A percentile compares a stretch with the other conserved stretches of the same genome.
These are phyloP conservation scores for Citrus cavaleriei DNA, from an alignment of 345 rosid genomes.

Conservation along the genomic window DNA sequence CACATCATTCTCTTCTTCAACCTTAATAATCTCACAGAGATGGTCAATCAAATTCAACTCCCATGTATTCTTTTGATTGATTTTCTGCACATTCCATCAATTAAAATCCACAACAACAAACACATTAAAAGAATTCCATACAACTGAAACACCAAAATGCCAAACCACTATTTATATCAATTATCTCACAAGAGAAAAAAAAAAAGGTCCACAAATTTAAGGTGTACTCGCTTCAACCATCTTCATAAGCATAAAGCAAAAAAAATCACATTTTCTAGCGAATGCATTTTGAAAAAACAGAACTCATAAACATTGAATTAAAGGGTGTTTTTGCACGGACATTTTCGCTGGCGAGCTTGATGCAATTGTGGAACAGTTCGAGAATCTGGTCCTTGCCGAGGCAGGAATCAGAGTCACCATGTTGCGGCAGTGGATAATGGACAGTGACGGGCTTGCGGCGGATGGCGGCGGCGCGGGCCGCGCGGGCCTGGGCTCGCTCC, in stretches of 20 bases:
- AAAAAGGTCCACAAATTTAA: no score
- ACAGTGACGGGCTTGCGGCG: slow-evolving; percentile 59
- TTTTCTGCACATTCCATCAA: slow-evolving; percentile 50
- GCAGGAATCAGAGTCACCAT: slow-evolving; percentile 40
- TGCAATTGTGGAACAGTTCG: slow-evolving; percentile 82
- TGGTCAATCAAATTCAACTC: slow-evolving; percentile 82
- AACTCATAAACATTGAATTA: not conserved
- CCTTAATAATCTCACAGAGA: slow-evolving; percentile 79
- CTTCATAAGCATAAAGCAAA: no score
- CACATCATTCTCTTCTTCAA: slow-evolving; percentile 73
- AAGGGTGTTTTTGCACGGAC: slow-evolving; percentile 28
- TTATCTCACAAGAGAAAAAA: not conserved
- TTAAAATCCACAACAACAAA: not conserved
- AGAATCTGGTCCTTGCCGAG: slow-evolving; percentile 78
- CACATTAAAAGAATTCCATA: not conserved
- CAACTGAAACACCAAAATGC: not conserved
- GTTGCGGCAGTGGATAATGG: slow-evolving; percentile 24
- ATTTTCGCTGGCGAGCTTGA: slow-evolving; percentile 94
- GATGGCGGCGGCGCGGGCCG: slow-evolving; percentile 78
- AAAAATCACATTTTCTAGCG: not conserved
- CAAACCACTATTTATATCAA: not conserved
- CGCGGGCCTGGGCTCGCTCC: slow-evolving; percentile 89
- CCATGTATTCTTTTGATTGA: slow-evolving; percentile 92
- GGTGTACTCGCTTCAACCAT: no score
- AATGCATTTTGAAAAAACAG: not conserved